Conservation (phyloP, 2,329 filamentous ascomycete species). For the Aspergillus latus region DNA sequence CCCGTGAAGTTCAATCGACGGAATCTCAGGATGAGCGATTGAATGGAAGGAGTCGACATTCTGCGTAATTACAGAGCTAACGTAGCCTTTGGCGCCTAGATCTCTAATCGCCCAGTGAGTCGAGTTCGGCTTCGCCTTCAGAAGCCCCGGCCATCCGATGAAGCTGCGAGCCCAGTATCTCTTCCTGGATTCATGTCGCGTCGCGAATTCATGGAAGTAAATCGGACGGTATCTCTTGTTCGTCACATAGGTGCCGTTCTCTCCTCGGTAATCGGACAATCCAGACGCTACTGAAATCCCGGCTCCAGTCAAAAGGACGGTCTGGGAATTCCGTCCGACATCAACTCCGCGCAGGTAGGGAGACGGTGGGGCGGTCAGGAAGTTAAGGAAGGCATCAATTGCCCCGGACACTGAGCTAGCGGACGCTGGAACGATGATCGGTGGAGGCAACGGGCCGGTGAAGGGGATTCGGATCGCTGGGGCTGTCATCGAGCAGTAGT, state of each 20-base stretch:
- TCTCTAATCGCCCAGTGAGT: slow-evolving; percentile 75
- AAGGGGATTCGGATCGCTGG: slow-evolving; percentile 86
- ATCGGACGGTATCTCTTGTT: slow-evolving; percentile 90
- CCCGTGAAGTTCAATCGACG: slow-evolving; percentile 85
- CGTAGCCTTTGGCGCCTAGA: slow-evolving; percentile 68
- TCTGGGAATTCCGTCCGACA: slow-evolving; percentile 53
- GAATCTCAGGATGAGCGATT: slow-evolving; percentile 69
- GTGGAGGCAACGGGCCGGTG: slow-evolving; percentile 75
- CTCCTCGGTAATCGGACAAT: slow-evolving; percentile 86
- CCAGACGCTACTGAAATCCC: slow-evolving; percentile 93
- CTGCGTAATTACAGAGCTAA: slow-evolving; percentile 82
- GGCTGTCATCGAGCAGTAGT: slow-evolving; percentile 57
- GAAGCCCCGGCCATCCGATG: slow-evolving; percentile 82
- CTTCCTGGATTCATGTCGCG: slow-evolving; percentile 79
- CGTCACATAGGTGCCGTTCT: slow-evolving; percentile 85
- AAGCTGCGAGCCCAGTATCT: slow-evolving; percentile 96
- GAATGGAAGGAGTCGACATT: slow-evolving; percentile 96
- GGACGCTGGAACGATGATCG: slow-evolving; percentile 69
- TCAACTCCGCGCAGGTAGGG: slow-evolving; percentile 46
- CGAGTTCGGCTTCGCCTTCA: slow-evolving; percentile 74
- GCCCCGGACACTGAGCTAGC: slow-evolving; percentile 71
- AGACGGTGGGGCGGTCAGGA: slow-evolving; percentile 65
- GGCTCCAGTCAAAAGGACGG: slow-evolving; percentile 73
- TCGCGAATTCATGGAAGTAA: slow-evolving; percentile 86
- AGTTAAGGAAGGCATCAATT: slow-evolving; percentile 71